Conservation (phyloP, 2,329 filamentous ascomycete genomes). For the Fusarium marasasianum region DNA sequence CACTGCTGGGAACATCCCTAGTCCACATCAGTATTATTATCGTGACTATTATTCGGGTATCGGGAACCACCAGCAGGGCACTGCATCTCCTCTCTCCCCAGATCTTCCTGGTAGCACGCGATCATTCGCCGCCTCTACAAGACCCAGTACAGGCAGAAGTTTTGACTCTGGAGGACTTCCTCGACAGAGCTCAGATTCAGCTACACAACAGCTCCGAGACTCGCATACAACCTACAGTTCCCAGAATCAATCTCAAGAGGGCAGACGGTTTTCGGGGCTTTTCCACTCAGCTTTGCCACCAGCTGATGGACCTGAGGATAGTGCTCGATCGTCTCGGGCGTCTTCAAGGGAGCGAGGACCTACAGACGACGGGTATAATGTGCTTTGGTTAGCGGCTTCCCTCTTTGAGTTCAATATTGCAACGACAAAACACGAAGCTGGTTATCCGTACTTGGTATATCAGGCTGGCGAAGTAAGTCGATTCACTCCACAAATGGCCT, state of each 20-base stretch:
- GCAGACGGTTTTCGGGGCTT: conserved; percentile 74
- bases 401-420: conserved; percentile 98
- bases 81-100: conserved; percentile 65
- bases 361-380: conserved; percentile 68
- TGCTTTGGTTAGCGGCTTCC: conserved; percentile 91
- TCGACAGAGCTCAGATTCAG: conserved; percentile 63
- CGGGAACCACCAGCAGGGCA: conserved; percentile 56
- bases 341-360: conserved; percentile 68
- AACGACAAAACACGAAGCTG: conserved; percentile 88
- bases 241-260: conserved; percentile 55
- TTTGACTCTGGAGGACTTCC: conserved; percentile 62
- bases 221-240: conserved; percentile 66
- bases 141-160: conserved; percentile 70
- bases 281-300: conserved; percentile 90
- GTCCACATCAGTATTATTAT: conserved; percentile 66
- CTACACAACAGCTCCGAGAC: conserved; percentile 58
- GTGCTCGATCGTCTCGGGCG: conserved; percentile 63
- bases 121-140: conserved; percentile 56
- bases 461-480: conserved; percentile 83
- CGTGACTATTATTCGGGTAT: conserved; percentile 52
- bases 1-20: conserved; percentile 50
- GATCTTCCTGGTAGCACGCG: conserved; percentile 62
- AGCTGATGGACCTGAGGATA: conserved; percentile 70
- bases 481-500: neutral
- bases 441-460: conserved; percentile 96